Conservation (phyloP, 1,139 yeast species). For the Blastobotrys niveus region DNA sequence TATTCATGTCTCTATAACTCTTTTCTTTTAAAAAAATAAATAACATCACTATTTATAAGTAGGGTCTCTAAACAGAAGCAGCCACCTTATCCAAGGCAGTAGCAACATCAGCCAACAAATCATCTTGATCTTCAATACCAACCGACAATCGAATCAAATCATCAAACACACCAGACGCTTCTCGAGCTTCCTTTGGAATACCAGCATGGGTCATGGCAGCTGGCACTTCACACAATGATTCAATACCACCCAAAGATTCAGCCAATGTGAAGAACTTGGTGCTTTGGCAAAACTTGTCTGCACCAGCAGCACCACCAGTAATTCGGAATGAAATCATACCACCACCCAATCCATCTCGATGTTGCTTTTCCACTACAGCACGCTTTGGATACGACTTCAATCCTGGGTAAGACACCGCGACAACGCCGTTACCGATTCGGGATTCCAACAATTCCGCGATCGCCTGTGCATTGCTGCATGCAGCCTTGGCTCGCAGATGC, state of each 20-base stretch:
- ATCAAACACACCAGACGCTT: constrained; percentile 73
- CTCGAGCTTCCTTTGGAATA: constrained; percentile 75
- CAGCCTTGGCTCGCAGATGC: constrained; percentile 72
- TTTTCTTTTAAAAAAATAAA: constrained; percentile 5
- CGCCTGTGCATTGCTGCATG: constrained; percentile 58
- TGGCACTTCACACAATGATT: constrained; percentile 81
- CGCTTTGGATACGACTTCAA: constrained; percentile 60
- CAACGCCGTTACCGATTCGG: constrained; percentile 43
- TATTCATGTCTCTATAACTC: constrained; percentile 2
- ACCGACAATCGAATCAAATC: constrained; percentile 78
- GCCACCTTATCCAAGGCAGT: constrained; percentile 63
- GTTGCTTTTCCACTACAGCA: constrained; percentile 63
- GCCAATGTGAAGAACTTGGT: constrained; percentile 80
- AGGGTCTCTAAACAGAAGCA: too few species aligned
- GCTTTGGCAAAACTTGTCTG: constrained; percentile 64
- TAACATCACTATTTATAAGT: constrained; percentile 12
- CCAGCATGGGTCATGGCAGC: constrained; percentile 94
- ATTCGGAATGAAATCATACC: constrained; percentile 89
- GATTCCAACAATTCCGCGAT: constrained; percentile 62
- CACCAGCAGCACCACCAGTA: constrained; percentile 74
- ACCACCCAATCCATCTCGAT: constrained; percentile 82
- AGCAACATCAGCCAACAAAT: constrained; percentile 65
- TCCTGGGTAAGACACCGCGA: constrained; percentile 79
- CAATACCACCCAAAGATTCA: constrained; percentile 87
- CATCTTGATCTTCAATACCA: constrained; percentile 82